Conservation (phyloP, 2,329 filamentous ascomycete species). For the Sarocladium kiliense region DNA sequence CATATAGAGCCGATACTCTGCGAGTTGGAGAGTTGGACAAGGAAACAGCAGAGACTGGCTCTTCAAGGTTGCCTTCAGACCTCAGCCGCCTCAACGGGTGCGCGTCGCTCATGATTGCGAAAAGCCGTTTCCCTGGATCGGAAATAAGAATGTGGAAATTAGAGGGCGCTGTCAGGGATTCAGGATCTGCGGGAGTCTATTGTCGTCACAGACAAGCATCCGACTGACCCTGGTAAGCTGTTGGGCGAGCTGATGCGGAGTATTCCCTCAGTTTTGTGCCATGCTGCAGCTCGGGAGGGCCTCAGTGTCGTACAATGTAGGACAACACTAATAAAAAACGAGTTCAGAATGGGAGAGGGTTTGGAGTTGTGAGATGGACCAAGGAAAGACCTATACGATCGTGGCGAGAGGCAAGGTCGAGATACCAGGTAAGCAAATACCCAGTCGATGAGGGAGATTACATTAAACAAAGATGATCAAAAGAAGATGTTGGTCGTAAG, state of each 20-base stretch:
- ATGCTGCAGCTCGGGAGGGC: not conserved
- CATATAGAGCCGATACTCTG: not conserved
- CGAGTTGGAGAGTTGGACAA: not conserved
- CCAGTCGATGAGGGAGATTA: not conserved
- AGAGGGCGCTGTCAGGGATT: not conserved
- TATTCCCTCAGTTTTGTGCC: not conserved
- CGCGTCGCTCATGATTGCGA: not conserved
- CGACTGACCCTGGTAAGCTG: not conserved
- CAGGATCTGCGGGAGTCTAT: not conserved
- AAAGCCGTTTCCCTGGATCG: not conserved
- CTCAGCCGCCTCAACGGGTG: not conserved
- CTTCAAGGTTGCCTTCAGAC: conserved; percentile 4
- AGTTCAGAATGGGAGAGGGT: not conserved
- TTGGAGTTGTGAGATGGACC: no score
- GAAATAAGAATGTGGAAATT: not conserved
- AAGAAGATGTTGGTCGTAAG: not conserved
- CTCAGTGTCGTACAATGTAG: not conserved
- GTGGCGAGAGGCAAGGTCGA: not conserved
- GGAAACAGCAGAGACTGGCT: conserved; percentile 2
- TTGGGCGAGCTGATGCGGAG: not conserved
- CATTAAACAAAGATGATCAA: not conserved
- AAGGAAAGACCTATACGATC: no score
- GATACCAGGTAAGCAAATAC: not conserved
- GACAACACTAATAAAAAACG: not conserved
- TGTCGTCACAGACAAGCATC: not conserved